Evolutionary conservation across 1,139 yeast species (phyloP).

Genomic region (Yamadazyma diddensiae): DNA sequence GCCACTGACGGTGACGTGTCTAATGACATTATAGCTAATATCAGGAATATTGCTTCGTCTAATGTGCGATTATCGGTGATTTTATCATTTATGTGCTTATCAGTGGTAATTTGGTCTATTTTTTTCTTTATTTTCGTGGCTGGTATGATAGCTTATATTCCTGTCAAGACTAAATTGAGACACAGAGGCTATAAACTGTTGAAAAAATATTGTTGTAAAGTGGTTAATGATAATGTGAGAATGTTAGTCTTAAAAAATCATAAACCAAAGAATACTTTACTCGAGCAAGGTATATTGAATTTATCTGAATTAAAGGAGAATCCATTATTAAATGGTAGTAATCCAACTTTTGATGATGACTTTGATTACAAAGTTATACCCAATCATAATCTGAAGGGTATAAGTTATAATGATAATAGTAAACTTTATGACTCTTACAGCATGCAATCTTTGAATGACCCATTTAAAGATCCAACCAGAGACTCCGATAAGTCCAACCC

Average conservation of each 20-base stretch:
- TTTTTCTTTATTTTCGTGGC: constrained; percentile 59
- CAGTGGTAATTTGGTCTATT: constrained; percentile 71
- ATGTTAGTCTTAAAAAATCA: constrained; percentile 49
- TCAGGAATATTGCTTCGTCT: constrained; percentile 55
- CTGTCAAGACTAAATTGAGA: constrained; percentile 49
- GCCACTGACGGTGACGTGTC: constrained; percentile 47
- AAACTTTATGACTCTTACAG: constrained; percentile 12
- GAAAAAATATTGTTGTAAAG: constrained; percentile 56
- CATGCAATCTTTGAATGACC: constrained; percentile 11
- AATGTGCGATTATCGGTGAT: constrained; percentile 68
- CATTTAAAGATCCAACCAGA: constrained; percentile 8
- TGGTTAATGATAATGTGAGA: constrained; percentile 56
- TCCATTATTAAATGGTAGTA: constrained; percentile 22
- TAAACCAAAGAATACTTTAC: constrained; percentile 32
- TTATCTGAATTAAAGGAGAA: constrained; percentile 22
- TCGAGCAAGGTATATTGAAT: constrained; percentile 32
- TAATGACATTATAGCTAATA: constrained; percentile 49
- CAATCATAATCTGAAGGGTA: constrained; percentile 3
- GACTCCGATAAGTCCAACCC: neutral
- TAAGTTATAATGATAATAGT: constrained; percentile 14
- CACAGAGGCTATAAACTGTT: constrained; percentile 36
- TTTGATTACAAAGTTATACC: constrained; percentile 2
- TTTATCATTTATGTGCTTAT: constrained; percentile 70
- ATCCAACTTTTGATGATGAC: constrained; percentile 10
- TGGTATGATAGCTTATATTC: constrained; percentile 56